Percentiles rank a stretch among this genome's conserved stretches.
These are phyloP conservation scores for Flagelloscypha sp. DNA, from an alignment of 768 basidiomycete species.

Conservation along the genomic window DNA sequence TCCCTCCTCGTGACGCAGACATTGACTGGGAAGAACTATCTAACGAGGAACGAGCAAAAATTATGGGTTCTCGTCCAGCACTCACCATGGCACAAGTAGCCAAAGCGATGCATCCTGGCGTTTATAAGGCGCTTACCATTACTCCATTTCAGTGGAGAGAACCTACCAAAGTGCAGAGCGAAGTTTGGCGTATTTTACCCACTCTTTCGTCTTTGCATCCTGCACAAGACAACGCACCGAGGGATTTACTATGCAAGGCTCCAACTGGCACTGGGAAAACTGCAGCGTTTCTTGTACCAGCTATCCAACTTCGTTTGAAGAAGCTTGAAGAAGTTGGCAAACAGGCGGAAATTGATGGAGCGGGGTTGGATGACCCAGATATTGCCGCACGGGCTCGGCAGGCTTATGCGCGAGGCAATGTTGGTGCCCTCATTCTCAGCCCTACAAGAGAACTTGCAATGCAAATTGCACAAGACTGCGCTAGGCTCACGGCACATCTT, in stretches of 20 bases:
- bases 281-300: constrained; percentile 79
- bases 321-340: constrained; percentile 39
- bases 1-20: too few relatives aligned
- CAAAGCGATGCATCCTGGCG: too few relatives aligned
- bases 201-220: too few relatives aligned
- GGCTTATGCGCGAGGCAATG: constrained; percentile 35
- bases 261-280: constrained; percentile 90
- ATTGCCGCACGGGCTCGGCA: constrained; percentile 23
- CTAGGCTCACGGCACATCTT: constrained; percentile 54
- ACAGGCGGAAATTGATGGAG: constrained; percentile 34
- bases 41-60: too few relatives aligned
- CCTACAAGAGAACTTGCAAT: constrained; percentile 88
- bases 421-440: constrained; percentile 75
- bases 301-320: constrained; percentile 67
- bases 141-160: too few relatives aligned
- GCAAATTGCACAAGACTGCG: constrained; percentile 81
- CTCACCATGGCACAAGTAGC: too few relatives aligned
- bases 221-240: constrained; percentile 19
- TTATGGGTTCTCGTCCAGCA: too few relatives aligned
- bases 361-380: constrained; percentile 22
- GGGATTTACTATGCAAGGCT: constrained; percentile 80
- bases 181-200: too few relatives aligned
- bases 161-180: too few relatives aligned
- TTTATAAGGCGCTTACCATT: too few relatives aligned
- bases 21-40: too few relatives aligned